phyloP scores from a whole-genome alignment of 345 rosid genomes.

The Euclidium syriacum region DNA sequence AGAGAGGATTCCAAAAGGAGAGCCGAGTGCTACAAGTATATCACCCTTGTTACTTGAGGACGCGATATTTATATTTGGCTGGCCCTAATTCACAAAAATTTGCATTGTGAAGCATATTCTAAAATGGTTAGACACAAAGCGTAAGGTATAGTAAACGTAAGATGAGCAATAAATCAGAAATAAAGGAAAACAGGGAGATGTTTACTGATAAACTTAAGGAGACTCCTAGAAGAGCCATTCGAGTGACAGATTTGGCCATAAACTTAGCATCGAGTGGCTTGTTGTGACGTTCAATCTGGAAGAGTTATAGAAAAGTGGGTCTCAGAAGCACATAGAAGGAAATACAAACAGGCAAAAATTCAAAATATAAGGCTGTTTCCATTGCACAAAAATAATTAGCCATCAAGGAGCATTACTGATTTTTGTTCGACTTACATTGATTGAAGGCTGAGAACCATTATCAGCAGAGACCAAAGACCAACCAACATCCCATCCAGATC shows the following conservation, averaged over 20 bases:
- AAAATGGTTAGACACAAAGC: background rate
- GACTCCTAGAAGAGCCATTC: constrained; percentile 80
- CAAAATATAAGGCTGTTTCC: background rate
- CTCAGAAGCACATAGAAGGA: background rate
- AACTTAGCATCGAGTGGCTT: constrained; percentile 40
- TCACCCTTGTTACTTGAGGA: constrained; percentile 53
- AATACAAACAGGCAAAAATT: background rate
- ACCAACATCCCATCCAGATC: constrained; percentile 88
- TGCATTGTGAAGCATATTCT: background rate
- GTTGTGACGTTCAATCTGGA: constrained; percentile 37
- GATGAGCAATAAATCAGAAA: constrained; percentile 7
- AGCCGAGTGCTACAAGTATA: constrained; percentile 70
- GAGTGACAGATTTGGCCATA: constrained; percentile 56
- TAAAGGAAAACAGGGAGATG: background rate
- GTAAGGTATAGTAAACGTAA: background rate
- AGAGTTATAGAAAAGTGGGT: constrained; percentile 9
- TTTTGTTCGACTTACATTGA: constrained; percentile 33
- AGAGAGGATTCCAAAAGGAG: constrained; percentile 94
- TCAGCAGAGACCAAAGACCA: constrained; percentile 74
- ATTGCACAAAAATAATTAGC: background rate
- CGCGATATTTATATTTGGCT: constrained; percentile 39
- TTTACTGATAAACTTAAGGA: constrained; percentile 46
- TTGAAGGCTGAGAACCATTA: constrained; percentile 34
- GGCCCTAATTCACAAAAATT: constrained; percentile 43
- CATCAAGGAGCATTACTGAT: constrained; percentile 19